Conservation (phyloP, 1,139 yeast species). For the Protomyces inouyei region DNA sequence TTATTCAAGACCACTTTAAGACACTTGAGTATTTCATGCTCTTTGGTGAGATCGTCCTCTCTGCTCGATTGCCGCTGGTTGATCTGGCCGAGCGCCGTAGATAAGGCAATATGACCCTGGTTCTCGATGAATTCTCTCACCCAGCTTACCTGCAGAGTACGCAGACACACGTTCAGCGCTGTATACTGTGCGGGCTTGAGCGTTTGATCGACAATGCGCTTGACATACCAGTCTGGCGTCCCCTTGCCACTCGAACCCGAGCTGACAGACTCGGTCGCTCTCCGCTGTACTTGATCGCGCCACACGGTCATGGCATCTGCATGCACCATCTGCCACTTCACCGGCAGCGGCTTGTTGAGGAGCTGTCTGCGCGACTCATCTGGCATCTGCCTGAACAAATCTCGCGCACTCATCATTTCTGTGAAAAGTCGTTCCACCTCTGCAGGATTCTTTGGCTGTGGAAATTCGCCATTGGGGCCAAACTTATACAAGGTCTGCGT, state of each 20-base stretch:
- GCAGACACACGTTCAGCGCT: slow-evolving; percentile 80
- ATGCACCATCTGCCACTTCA: slow-evolving; percentile 86
- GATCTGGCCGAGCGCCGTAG: slow-evolving; percentile 52
- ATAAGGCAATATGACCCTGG: slow-evolving; percentile 85
- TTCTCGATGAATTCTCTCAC: slow-evolving; percentile 71
- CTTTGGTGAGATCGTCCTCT: slow-evolving; percentile 52
- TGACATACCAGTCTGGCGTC: slow-evolving; percentile 74
- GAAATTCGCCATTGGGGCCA: slow-evolving; percentile 34
- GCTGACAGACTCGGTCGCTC: slow-evolving; percentile 42
- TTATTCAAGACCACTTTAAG: slow-evolving; percentile 57
- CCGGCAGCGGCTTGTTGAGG: slow-evolving; percentile 66
- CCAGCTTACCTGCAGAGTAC: slow-evolving; percentile 93
- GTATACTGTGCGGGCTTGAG: slow-evolving; percentile 69
- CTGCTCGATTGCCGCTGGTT: slow-evolving; percentile 37
- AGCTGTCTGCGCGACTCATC: slow-evolving; percentile 72
- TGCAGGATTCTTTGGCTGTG: slow-evolving; percentile 16
- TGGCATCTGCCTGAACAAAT: slow-evolving; percentile 49
- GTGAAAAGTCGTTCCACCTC: slow-evolving; percentile 11
- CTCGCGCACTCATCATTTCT: slow-evolving; percentile 69
- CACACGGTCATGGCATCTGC: slow-evolving; percentile 79
- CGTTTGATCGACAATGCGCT: slow-evolving; percentile 63
- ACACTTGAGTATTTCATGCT: slow-evolving; percentile 57
- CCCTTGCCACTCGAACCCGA: slow-evolving; percentile 32
- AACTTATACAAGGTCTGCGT: slow-evolving; percentile 17
- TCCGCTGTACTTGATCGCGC: slow-evolving; percentile 40